A percentile compares a stretch with the other conserved stretches of the same genome.
Evolutionary conservation across 2,329 filamentous ascomycete species (phyloP).

Genomic region (Exserohilum turcica): DNA sequence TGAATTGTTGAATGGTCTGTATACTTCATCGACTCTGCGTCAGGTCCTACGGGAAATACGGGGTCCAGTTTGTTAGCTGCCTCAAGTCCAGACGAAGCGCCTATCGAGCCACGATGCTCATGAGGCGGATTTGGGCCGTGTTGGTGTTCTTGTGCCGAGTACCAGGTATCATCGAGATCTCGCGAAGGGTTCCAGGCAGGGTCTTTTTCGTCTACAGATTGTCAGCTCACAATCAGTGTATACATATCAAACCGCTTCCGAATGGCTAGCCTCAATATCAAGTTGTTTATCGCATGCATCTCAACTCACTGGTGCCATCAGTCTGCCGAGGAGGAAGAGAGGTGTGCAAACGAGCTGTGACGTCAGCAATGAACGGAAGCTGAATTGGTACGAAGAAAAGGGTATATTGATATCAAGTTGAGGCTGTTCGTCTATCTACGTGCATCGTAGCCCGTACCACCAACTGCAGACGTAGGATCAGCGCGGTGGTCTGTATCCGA

Average conservation of each 20-base stretch:
- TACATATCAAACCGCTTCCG: background rate
- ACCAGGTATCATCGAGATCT: conserved; percentile 3
- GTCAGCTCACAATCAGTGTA: background rate
- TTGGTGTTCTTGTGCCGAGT: conserved; percentile 2
- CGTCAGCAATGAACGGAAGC: conserved; percentile 8
- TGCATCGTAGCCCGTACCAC: conserved; percentile 18
- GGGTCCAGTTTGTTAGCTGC: conserved; percentile 24
- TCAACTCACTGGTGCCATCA: conserved; percentile 16
- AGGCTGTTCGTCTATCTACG: conserved; percentile 21
- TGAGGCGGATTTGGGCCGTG: conserved; percentile 3
- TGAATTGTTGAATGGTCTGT: conserved; percentile 12
- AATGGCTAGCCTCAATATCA: background rate
- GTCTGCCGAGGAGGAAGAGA: background rate
- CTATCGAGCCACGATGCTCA: conserved; percentile 24
- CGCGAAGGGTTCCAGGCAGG: conserved; percentile 4
- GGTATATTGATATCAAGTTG: conserved; percentile 23
- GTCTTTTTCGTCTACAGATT: background rate
- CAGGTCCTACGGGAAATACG: conserved; percentile 6
- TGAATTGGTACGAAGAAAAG: background rate
- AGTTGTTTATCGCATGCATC: background rate
- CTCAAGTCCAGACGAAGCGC: conserved; percentile 7
- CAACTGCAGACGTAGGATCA: conserved; percentile 19
- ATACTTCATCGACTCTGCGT: conserved; percentile 13
- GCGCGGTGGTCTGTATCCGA: conserved; percentile 28
- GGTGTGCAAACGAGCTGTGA: conserved; percentile 2